Conservation (phyloP, 2,329 filamentous ascomycete genomes). For the Colletotrichum sp. region DNA sequence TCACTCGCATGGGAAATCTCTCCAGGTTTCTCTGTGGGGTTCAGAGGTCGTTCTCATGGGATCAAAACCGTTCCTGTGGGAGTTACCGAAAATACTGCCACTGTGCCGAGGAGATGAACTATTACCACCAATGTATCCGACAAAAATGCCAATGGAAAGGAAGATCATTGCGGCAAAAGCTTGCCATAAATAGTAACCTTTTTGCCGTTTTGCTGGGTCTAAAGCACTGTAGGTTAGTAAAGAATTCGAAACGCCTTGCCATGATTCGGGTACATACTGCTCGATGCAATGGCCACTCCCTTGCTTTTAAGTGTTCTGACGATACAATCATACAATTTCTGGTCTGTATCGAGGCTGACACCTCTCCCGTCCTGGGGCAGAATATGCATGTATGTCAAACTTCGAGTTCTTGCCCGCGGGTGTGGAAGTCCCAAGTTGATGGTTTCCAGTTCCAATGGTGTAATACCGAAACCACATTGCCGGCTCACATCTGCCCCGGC, state of each 20-base stretch:
- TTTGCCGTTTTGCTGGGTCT: fast-evolving
- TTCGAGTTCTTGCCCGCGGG: not conserved
- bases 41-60: not conserved
- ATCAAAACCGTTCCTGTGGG: fast-evolving
- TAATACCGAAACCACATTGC: not conserved
- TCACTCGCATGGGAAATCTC: fast-evolving
- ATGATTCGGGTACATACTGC: not conserved
- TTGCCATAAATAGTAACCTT: not conserved
- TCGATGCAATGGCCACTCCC: fast-evolving
- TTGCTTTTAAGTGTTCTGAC: not conserved
- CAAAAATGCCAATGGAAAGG: not conserved
- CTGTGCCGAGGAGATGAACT: not conserved
- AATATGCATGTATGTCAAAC: not conserved
- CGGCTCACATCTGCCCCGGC: not conserved
- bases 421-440: not conserved
- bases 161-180: not conserved
- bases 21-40: not conserved
- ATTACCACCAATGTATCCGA: not conserved
- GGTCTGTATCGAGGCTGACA: not conserved
- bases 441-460: not conserved
- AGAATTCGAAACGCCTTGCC: fast-evolving
- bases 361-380: not conserved
- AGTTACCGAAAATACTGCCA: not conserved
- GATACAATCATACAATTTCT: not conserved
- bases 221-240: fast-evolving